These are phyloP conservation scores for Leishmania martiniquensis DNA, from an alignment of 208 protist species.

Conservation along the genomic window DNA sequence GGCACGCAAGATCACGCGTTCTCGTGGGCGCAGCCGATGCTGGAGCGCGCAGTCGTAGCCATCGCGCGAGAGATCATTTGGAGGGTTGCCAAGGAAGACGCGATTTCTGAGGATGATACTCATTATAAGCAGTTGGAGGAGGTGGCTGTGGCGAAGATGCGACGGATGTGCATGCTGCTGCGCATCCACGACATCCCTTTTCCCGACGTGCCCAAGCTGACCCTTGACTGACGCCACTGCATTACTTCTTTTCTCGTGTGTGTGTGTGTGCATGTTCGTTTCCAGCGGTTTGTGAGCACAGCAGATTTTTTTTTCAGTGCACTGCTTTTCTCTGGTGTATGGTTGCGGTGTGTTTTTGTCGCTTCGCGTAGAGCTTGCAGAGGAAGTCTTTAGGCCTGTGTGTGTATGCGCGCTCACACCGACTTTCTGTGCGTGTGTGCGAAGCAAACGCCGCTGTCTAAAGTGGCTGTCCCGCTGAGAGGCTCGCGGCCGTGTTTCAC, in stretches of 20 bases:
- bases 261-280: not conserved
- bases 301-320: not conserved
- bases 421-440: not conserved
- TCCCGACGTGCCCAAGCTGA: conserved; percentile 44
- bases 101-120: conserved; percentile 22
- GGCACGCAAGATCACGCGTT: conserved; percentile 73
- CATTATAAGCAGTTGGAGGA: conserved; percentile 35
- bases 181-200: conserved; percentile 54
- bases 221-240: not conserved
- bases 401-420: not conserved
- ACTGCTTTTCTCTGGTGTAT: not conserved
- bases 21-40: conserved; percentile 72
- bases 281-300: not conserved
- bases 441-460: not conserved
- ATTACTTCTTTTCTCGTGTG: not conserved
- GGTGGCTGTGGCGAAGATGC: conserved; percentile 50
- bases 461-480: not conserved
- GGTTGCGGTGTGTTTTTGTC: not conserved
- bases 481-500: not conserved
- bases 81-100: conserved; percentile 31
- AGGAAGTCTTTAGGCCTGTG: not conserved
- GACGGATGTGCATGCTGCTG: conserved; percentile 71
- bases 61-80: conserved; percentile 66
- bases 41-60: conserved; percentile 49
- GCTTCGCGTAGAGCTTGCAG: not conserved